Base-by-base conservation (phyloP, 2,329 filamentous ascomycete genomes). In the Sphaerulina vaccinii region DNA sequence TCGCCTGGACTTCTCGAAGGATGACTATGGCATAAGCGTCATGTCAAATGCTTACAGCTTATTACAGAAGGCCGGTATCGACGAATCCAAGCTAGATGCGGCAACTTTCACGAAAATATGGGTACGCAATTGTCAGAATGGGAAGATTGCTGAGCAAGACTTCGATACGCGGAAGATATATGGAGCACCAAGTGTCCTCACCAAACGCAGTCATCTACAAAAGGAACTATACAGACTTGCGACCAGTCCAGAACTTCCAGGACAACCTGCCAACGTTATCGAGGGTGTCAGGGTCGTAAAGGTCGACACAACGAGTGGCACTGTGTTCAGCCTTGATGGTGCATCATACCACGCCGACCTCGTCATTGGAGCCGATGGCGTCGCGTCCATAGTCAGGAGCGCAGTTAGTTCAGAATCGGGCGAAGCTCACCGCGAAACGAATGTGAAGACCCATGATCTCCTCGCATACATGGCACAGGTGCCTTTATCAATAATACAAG, bases 401-500 rank as follows among this genome's bases (percentile, higher is more conserved):
- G 48, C 52, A 15, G 38, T 55, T 13, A 13, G 51, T 22, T 55
- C 52, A 10, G 33, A 19, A 16, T 22, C 40, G 22, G 52, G 42
- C 16, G 22, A 32, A 13, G 21, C 33, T 5, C 24, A 22, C 22
- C 3, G 9, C 13, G 53, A 52, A 39, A 49, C 40, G 7, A 24
- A 45, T 9, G 53, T 45, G 10, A 44, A n/a, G 15, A 52, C 45
- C 3, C 53, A 56, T 27, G 49, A 52, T 32, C 41, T 56, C 3
- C 37, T 52, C 10, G 53, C 53, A 19, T 56, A 52, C 32, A 56
- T 56, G 53, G 41, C 45, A 2, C 49, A 52, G 23, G 21, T 56
- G 6, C 44, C 49, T 6, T n/a, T 52, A 3, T 24, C 40, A 10
- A 27, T 40, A 13, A 24, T 52, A n/a, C 24, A 48, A 22, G 33